phyloP scores from a whole-genome alignment of 352 stramenopile genomes.

The Phytopythium sindhum region DNA sequence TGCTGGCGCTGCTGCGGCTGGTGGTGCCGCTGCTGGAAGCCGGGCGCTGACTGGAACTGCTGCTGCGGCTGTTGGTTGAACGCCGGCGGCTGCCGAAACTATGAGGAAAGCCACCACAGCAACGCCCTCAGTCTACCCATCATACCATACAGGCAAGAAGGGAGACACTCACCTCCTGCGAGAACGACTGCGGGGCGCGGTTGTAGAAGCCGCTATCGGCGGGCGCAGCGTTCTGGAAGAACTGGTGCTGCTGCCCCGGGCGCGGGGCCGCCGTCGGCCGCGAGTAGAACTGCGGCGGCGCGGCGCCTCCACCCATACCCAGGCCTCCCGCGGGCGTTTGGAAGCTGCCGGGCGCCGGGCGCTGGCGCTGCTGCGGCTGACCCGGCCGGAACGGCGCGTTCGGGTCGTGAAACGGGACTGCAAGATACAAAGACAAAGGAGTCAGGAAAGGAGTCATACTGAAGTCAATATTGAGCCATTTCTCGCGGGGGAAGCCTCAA shows the following conservation, averaged over 20 bases:
- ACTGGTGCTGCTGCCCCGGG: slow-evolving; percentile 40
- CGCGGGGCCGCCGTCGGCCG: slow-evolving; percentile 40
- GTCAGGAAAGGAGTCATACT: neutral
- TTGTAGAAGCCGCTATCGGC: slow-evolving; percentile 30
- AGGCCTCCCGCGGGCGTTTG: slow-evolving; percentile 15
- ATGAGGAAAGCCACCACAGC: neutral
- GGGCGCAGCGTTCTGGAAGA: slow-evolving; percentile 36
- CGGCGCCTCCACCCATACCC: slow-evolving; percentile 26
- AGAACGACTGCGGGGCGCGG: slow-evolving; percentile 18
- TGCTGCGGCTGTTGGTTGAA: slow-evolving; percentile 24
- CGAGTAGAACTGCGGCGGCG: slow-evolving; percentile 27
- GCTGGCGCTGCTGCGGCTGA: slow-evolving; percentile 30
- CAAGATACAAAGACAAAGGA: neutral
- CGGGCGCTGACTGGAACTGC: slow-evolving; percentile 28
- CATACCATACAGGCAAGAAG: no score
- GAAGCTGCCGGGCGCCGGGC: slow-evolving; percentile 23
- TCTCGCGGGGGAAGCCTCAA: neutral
- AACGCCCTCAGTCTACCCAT: no score
- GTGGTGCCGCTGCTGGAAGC: slow-evolving; percentile 32
- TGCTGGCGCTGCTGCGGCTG: slow-evolving; percentile 12
- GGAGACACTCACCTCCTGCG: slow-evolving; percentile 40
- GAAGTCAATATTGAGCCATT: neutral
- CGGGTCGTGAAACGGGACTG: slow-evolving; percentile 59
- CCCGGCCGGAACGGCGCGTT: slow-evolving; percentile 32
- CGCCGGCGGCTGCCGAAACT: slow-evolving; percentile 34